phyloP scores from a whole-genome alignment of 352 stramenopile species.

The Aphanomyces euteiches region DNA sequence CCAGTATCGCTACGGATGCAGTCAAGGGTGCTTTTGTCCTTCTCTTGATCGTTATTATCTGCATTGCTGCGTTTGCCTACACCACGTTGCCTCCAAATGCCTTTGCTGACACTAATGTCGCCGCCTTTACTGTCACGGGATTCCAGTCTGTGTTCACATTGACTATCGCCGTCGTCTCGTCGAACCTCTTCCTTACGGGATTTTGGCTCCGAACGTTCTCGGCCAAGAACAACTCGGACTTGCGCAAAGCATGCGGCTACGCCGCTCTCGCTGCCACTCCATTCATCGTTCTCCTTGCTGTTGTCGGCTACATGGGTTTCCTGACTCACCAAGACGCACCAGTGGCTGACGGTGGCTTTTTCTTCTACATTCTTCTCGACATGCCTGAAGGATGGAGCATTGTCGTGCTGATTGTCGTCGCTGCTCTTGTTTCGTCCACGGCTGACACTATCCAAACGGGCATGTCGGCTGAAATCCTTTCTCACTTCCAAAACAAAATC shows the following conservation, averaged over 20 bases:
- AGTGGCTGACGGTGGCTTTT: slow-evolving; percentile 38
- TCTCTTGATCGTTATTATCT: slow-evolving; percentile 52
- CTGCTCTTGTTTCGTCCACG: slow-evolving; percentile 57
- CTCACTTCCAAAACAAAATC: slow-evolving; percentile 56
- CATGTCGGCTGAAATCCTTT: slow-evolving; percentile 64
- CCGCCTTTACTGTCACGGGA: slow-evolving; percentile 53
- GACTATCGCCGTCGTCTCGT: slow-evolving; percentile 54
- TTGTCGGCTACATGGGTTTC: slow-evolving; percentile 60
- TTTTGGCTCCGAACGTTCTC: slow-evolving; percentile 69
- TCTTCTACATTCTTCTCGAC: slow-evolving; percentile 71
- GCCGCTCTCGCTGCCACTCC: slow-evolving; percentile 53
- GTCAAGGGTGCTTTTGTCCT: slow-evolving; percentile 68
- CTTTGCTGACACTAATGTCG: slow-evolving; percentile 52
- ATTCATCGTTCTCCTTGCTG: slow-evolving; percentile 63
- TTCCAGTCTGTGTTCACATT: slow-evolving; percentile 75
- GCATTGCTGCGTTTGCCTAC: slow-evolving; percentile 54
- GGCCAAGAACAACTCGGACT: slow-evolving; percentile 50
- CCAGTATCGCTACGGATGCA: slow-evolving; percentile 69
- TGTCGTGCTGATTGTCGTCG: slow-evolving; percentile 63
- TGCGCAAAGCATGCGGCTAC: slow-evolving; percentile 45
- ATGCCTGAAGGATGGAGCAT: slow-evolving; percentile 67
- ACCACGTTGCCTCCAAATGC: slow-evolving; percentile 51
- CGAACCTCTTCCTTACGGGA: slow-evolving; percentile 75
- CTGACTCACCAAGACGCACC: slow-evolving; percentile 19
- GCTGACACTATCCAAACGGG: slow-evolving; percentile 74